Evolutionary conservation across 2,329 filamentous ascomycete species (phyloP), one percentile per base, ranked within the genome.

Genomic region (Chaetomiaceae sp.): DNA sequence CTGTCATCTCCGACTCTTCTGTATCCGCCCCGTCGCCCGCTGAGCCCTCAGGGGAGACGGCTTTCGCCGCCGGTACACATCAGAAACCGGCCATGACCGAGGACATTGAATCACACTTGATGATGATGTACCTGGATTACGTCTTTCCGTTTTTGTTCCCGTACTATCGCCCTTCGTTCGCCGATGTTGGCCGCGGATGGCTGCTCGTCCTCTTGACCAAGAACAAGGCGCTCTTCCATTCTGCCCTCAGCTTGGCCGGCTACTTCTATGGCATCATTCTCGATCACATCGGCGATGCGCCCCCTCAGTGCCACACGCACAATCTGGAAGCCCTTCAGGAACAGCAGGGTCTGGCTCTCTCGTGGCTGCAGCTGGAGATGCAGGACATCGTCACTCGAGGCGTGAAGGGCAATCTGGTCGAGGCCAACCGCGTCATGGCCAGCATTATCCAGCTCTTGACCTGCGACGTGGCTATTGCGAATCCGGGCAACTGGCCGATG

Each of bases 121-220:
- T 76, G 47, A 78, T 79, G 71, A 70, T 78, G 47, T 83, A 81
- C 57, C 67, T 83, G 37, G 79, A 84, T 59, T 73, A 78, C 51
- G 68, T 82, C 17, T 74, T 83, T 50, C 79, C 80, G 2, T 77
- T 81, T 53, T 63, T 83, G 1, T 83, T 79, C 56, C 81, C 81
- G 2, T 78, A 81, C 58, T 83, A 83, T 60, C 71, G 71, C 3
- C 79, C 80, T 1, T 67, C 68, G 2, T 58, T 79, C 6, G 65
- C 76, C 3, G 67, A 75, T 46, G 74, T 76, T n/a, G 79, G 79
- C 12, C 71, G 75, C 39, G 72, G 74, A 20, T 84, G 79, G 80
- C 66, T 83, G 22, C 64, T 83, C 29, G 71, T 75, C 24, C 65
- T 79, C 34, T 65, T 83, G 9, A 69, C 76, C 45, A 72, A 69